A percentile compares a stretch with the other conserved stretches of the same genome.
Evolutionary conservation across 352 stramenopile species (phyloP).

Genomic region (Pythium periplocum): DNA sequence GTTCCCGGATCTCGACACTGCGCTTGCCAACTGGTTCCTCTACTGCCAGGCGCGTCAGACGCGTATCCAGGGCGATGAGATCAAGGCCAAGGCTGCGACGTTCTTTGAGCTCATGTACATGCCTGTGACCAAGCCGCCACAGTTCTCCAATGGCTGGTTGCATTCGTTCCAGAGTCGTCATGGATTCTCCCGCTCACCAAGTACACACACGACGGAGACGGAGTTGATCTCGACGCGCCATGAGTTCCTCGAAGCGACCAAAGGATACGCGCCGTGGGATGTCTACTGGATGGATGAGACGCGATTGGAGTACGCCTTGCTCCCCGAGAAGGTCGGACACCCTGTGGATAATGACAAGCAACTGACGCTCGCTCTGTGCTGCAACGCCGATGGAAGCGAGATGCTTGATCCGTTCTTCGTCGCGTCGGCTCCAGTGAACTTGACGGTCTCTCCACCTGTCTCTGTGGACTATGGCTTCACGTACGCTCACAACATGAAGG

Average conservation of each 20-base stretch:
- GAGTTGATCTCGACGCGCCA: slow-evolving; percentile 39
- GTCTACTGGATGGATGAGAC: slow-evolving; percentile 79
- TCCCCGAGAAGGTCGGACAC: background rate
- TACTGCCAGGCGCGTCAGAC: slow-evolving; percentile 57
- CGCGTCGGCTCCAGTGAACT: slow-evolving; percentile 26
- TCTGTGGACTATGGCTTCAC: slow-evolving; percentile 33
- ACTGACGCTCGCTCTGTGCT: slow-evolving; percentile 56
- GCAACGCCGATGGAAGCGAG: slow-evolving; percentile 66
- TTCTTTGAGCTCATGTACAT: slow-evolving; percentile 64
- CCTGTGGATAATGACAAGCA: slow-evolving; percentile 12
- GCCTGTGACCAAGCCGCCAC: slow-evolving; percentile 37
- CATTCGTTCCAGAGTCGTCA: slow-evolving; percentile 78
- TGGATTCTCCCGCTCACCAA: slow-evolving; percentile 44
- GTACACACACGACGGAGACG: slow-evolving; percentile 19
- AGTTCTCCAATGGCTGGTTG: slow-evolving; percentile 87
- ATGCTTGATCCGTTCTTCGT: slow-evolving; percentile 69
- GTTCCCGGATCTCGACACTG: slow-evolving; percentile 68
- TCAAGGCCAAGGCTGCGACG: slow-evolving; percentile 63
- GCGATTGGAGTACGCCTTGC: slow-evolving; percentile 41
- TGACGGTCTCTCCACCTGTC: background rate
- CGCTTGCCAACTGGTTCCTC: slow-evolving; percentile 78
- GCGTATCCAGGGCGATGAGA: slow-evolving; percentile 61
- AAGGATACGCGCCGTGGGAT: slow-evolving; percentile 45
- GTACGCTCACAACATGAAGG: slow-evolving; percentile 65
- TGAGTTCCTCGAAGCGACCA: slow-evolving; percentile 38